A percentile compares a stretch with the other conserved stretches of the same genome.
These are phyloP conservation scores for Tritrichomonas foetus DNA, from an alignment of 208 protist genomes.

Conservation along the genomic window DNA sequence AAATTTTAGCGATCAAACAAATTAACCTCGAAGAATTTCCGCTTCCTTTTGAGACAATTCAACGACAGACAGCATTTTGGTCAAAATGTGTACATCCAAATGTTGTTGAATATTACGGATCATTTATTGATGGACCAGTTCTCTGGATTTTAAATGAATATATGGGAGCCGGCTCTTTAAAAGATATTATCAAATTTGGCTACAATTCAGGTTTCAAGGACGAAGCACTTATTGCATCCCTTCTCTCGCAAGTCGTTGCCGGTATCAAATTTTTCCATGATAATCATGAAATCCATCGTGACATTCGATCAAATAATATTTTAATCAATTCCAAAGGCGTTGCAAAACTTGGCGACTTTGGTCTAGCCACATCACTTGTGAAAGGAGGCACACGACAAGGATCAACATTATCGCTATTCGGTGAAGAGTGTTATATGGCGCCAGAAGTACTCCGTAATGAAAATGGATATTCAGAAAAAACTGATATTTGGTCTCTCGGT, in stretches of 20 bases:
- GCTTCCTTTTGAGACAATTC: background rate
- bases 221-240: constrained; percentile 46
- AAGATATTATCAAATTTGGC: background rate
- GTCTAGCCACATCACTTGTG: constrained; percentile 44
- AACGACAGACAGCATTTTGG: background rate
- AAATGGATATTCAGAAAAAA: constrained; percentile 54
- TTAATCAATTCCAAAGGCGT: constrained; percentile 48
- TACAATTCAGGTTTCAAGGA: constrained; percentile 6
- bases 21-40: background rate
- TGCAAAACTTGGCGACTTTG: constrained; percentile 59
- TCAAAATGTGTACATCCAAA: constrained; percentile 20
- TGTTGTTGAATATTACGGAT: constrained; percentile 29
- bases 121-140: background rate
- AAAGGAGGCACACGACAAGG: constrained; percentile 51
- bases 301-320: constrained; percentile 54
- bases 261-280: constrained; percentile 49
- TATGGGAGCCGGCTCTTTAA: background rate
- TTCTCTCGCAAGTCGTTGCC: constrained; percentile 43
- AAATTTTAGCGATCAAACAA: background rate
- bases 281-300: constrained; percentile 53
- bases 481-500: constrained; percentile 64
- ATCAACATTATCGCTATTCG: constrained; percentile 56
- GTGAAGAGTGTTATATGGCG: constrained; percentile 59
- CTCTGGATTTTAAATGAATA: constrained; percentile 39
- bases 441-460: constrained; percentile 56